Evolutionary conservation across 2,329 filamentous ascomycete genomes (phyloP), one percentile per base, ranked within the genome.

Genomic region (Xylaria sp.): DNA sequence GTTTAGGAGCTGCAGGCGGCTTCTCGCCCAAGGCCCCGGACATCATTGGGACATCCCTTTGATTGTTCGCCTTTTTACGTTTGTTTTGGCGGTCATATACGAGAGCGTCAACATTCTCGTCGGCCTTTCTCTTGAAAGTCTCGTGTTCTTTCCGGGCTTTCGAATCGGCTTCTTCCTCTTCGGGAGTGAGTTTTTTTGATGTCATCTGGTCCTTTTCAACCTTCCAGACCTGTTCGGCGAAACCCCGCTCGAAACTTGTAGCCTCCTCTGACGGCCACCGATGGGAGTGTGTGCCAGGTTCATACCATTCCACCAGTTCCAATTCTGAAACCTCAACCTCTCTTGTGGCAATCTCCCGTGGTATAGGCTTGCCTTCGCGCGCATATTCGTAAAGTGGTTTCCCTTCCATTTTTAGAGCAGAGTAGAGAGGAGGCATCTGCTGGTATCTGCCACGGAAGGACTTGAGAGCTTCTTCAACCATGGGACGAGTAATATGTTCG

Each of bases 371-470:
- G 18, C 96, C 96, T 79, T 94, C 93, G 58, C 96, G 88, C 23
- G 96, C 96, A 81, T 98, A 98, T 82, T 99, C 94, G 79, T 99
- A 99, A 58, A 98, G 86, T 41, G 93, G 92, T 84, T 98, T 98
- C 1, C 96, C 96, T 74, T 98, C 89, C 80, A 98, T 93, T 80
- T 95, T 94, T 70, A 98, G 85, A 10, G 96, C 96, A 37, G 94
- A 97, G 81, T 94, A 99, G 23, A 99, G 88, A 6, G 95, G 95
- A 46, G 96, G 96, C 74, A 93, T 90, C 84, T 99, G 96, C 84
- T 92, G 90, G 76, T 94, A 94, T 74, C 91, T 91, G 18, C 96
- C 96, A 48, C 90, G 87, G 80, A 97, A 98, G 70, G 86, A 83
- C 5, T 84, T 86, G 66, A 98, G 82, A 18, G 91, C 92, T 78